phyloP scores from a whole-genome alignment of 495 filamentous ascomycete species.

The Xylaria venustula region DNA sequence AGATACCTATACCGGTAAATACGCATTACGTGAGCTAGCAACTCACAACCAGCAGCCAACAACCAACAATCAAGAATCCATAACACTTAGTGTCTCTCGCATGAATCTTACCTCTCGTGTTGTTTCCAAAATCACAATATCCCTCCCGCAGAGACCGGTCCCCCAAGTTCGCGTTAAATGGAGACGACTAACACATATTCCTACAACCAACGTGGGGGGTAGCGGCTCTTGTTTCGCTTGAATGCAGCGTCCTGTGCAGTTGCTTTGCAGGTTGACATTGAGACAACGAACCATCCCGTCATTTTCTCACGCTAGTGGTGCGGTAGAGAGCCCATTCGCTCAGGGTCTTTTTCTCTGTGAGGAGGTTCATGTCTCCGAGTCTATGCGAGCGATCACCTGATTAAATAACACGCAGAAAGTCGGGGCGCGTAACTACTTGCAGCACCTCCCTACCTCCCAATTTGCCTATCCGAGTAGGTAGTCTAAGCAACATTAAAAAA shows the following conservation, averaged over 20 bases:
- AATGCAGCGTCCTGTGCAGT: neutral
- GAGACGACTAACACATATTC: no score
- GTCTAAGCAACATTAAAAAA: no score
- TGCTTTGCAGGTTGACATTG: slow-evolving; percentile 7
- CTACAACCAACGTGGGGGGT: slow-evolving; percentile 8
- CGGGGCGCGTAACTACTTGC: neutral
- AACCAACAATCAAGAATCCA: no score
- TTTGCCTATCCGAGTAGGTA: neutral
- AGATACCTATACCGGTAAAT: no score
- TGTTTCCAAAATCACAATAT: no score
- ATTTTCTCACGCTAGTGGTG: neutral
- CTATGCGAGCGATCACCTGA: neutral
- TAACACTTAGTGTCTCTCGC: neutral
- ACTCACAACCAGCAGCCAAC: no score
- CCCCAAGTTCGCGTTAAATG: no score
- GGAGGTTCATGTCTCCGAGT: neutral
- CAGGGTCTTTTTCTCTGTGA: neutral
- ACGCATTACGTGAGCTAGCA: no score
- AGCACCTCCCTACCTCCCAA: neutral
- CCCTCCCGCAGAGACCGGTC: no score
- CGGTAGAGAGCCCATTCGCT: neutral
- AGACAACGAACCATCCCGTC: slow-evolving; percentile 6
- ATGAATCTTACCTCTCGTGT: no score
- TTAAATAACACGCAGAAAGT: neutral
- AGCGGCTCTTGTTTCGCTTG: slow-evolving; percentile 3